Evolutionary conservation across 31 red algal genomes (phyloP).

Genomic region (Bonnemaisonia californica): DNA sequence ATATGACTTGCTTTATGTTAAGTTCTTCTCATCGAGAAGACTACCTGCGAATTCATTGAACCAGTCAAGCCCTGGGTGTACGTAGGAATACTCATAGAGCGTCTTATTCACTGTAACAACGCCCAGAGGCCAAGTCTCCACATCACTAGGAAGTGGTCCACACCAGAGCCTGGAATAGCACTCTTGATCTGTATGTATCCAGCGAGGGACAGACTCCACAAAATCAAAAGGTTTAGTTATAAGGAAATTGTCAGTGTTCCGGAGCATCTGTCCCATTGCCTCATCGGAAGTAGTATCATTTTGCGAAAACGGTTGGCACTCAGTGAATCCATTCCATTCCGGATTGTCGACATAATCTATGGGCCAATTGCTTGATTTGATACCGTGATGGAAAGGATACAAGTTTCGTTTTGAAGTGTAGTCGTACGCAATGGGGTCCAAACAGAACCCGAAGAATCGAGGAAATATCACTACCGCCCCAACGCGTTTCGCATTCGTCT

Average conservation of each 20-base stretch:
- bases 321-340: not conserved
- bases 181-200: not conserved
- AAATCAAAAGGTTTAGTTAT: not conserved
- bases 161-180: conserved; percentile 11
- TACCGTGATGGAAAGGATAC: conserved; percentile 15
- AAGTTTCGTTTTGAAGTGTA: not conserved
- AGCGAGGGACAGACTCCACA: not conserved
- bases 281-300: not conserved
- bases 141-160: not conserved
- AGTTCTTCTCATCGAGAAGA: too few species aligned
- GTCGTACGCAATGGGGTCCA: not conserved
- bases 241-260: not conserved
- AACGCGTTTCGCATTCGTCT: not conserved
- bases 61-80: not conserved
- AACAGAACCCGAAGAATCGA: conserved; percentile 6
- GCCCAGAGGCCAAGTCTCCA: not conserved
- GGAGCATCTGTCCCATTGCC: not conserved
- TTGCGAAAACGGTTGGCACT: not conserved
- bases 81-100: not conserved
- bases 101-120: not conserved
- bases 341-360: not conserved
- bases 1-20: too few species aligned
- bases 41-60: not conserved
- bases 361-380: not conserved
- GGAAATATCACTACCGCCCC: conserved; percentile 14